Evolutionary conservation across 2,329 filamentous ascomycete species (phyloP).

Genomic region (Xylariaceae sp.): DNA sequence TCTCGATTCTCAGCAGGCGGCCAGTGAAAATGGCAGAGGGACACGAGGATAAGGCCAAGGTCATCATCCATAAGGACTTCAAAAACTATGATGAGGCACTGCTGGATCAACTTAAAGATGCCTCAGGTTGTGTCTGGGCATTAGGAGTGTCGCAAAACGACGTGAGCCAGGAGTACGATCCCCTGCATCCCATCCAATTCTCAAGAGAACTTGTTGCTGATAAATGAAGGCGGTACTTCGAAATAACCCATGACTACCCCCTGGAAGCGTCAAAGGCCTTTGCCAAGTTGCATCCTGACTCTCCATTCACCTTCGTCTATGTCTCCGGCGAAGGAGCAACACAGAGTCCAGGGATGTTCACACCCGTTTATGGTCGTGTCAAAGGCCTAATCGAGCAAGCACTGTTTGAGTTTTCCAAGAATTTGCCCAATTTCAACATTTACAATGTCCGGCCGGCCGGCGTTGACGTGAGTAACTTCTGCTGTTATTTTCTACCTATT

Average conservation of each 20-base stretch:
- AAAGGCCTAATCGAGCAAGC: not conserved
- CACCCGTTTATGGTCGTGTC: not conserved
- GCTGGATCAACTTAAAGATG: not conserved
- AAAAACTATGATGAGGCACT: not conserved
- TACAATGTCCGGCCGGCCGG: not conserved
- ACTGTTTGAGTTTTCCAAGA: not conserved
- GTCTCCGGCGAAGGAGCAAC: not conserved
- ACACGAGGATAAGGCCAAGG: not conserved
- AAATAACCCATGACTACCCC: not conserved
- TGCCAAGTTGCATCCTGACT: not conserved
- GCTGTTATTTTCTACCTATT: too few species aligned
- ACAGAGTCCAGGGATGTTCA: not conserved
- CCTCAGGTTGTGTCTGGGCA: slow-evolving; percentile 1
- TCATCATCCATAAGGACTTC: slow-evolving; percentile 3
- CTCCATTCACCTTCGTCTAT: slow-evolving; percentile 1
- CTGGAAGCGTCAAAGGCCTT: not conserved
- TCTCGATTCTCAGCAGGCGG: not conserved
- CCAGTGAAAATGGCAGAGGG: slow-evolving; percentile 2
- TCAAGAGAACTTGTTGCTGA: not conserved
- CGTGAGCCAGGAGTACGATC: not conserved
- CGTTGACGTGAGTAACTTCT: slow-evolving; percentile 1
- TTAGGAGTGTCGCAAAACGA: not conserved
- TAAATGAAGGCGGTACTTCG: not conserved
- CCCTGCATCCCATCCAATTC: not conserved
- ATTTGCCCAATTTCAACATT: not conserved